Evolutionary conservation across 2,329 filamentous ascomycete species (phyloP).

Genomic region (Aspergillus caelatus): DNA sequence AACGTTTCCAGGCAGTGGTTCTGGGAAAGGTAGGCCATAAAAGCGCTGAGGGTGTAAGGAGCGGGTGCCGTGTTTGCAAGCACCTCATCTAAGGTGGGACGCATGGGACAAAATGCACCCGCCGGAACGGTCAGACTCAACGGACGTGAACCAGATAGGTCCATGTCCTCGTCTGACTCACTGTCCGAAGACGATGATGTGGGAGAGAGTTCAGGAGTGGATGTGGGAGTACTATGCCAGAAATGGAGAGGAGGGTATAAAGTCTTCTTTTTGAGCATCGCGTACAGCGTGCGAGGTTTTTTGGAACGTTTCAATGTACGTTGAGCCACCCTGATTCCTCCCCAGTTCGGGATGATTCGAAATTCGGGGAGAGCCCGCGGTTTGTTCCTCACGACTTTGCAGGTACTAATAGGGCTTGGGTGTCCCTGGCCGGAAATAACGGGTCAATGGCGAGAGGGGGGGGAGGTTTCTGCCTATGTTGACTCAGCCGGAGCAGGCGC

Average conservation of each 20-base stretch:
- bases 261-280: constrained; percentile 44
- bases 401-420: not conserved
- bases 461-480: not conserved
- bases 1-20: constrained; percentile 96
- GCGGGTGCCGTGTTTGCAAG: constrained; percentile 81
- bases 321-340: constrained; percentile 17
- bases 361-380: not conserved
- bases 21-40: constrained; percentile 94
- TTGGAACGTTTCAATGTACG: constrained; percentile 14
- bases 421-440: not conserved
- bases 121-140: constrained; percentile 46
- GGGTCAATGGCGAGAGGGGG: not conserved
- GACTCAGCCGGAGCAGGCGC: not conserved
- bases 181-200: constrained; percentile 44
- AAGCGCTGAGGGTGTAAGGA: constrained; percentile 88
- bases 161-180: constrained; percentile 50
- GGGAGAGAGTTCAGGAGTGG: constrained; percentile 50
- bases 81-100: constrained; percentile 82
- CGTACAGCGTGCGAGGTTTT: constrained; percentile 34
- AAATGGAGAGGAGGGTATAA: constrained; percentile 38
- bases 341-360: constrained; percentile 13
- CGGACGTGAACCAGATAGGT: constrained; percentile 45
- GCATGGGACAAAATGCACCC: constrained; percentile 47
- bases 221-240: constrained; percentile 44
- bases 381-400: not conserved